Base-by-base conservation (phyloP, 2,329 filamentous ascomycete genomes). In the Fusarium praegraminearum region DNA sequence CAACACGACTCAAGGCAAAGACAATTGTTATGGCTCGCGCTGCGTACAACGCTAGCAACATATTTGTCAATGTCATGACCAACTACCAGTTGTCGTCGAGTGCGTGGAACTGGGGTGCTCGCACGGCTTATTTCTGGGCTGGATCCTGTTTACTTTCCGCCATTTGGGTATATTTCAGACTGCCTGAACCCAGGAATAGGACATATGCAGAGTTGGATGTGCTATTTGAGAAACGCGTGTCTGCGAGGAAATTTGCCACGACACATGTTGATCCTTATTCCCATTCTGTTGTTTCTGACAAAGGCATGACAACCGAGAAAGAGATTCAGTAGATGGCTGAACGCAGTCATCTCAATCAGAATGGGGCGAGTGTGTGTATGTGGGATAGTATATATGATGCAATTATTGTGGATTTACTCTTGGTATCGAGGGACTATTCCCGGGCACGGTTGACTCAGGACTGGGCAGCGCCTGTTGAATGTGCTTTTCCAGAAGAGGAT, bases 171-270 rank as follows among this genome's bases (percentile, higher is more conserved):
- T 86, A 78, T 68, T 79, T 79, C 70, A 82, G 83, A 51, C 76
- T 87, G 4, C 85, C 86, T 5, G 87, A 89, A 71, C 86, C 87
- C 0, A 85, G 83, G 56, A 85, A 80, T 10, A 76, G 82, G 8
- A 82, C 81, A 1, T 84, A 83, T 63, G 82, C 81, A 4, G 81
- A 84, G 68, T 65, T 83, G 38, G 81, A 83, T 55, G 44, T 82
- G 44, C 75, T 83, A 4, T 83, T 83, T 45, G 79, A 82, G 69
- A 74, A 78, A 57, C 68, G 72, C 5, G 75, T 83, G 2, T 59
- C 80, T 1, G 81, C 82, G 4, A 78, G 81, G 65, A 80, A 79
- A 59, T 83, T 83, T 67, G 77, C 80, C 16, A 71, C 72, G 59
- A 81, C 79, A 1, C 73, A 77, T 18, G 77, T 82, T 45, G 78